Conservation (phyloP, 768 basidiomycete species). For the Austroboletus eburneus region DNA sequence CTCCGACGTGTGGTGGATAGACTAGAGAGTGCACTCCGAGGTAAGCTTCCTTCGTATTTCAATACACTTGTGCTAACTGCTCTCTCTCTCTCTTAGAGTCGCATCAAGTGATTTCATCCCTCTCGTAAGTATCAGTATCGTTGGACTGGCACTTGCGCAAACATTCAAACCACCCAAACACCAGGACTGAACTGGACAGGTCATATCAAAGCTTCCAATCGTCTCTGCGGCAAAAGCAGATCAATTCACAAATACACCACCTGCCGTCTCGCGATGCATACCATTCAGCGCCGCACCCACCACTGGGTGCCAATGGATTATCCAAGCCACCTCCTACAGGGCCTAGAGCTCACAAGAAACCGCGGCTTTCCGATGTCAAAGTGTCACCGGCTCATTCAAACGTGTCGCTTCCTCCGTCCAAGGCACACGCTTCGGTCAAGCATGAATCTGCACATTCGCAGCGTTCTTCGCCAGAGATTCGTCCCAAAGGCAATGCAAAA, state of each 20-base stretch:
- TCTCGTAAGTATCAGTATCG: slow-evolving; percentile 56
- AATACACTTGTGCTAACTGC: slow-evolving; percentile 7
- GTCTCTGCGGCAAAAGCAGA: slow-evolving; percentile 39
- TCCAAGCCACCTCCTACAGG: slow-evolving; percentile 68
- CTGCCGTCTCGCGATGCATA: slow-evolving; percentile 44
- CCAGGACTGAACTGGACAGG: slow-evolving; percentile 73
- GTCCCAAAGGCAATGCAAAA: slow-evolving; percentile 32
- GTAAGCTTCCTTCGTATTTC: slow-evolving; percentile 35
- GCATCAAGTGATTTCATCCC: slow-evolving; percentile 60
- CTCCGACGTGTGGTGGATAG: slow-evolving; percentile 63
- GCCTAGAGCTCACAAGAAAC: slow-evolving; percentile 78
- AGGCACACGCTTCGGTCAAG: slow-evolving; percentile 17
- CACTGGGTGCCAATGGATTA: slow-evolving; percentile 31
- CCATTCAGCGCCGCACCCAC: slow-evolving; percentile 31
- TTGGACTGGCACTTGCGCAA: slow-evolving; percentile 4
- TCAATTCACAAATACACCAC: slow-evolving; percentile 27
- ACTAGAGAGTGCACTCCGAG: slow-evolving; percentile 73
- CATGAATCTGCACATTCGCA: slow-evolving; percentile 30
- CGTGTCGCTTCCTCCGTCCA: slow-evolving; percentile 27
- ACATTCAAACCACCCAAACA: slow-evolving; percentile 15
- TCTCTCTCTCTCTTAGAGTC: slow-evolving; percentile 51
- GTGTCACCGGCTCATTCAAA: slow-evolving; percentile 33
- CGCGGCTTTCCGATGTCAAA: slow-evolving; percentile 58
- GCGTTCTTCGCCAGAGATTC: slow-evolving; percentile 27
- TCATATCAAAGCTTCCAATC: slow-evolving; percentile 60